These are phyloP conservation scores for Tetrapisispora taiwanensis DNA, from an alignment of 805 yeast species.

Conservation along the genomic window DNA sequence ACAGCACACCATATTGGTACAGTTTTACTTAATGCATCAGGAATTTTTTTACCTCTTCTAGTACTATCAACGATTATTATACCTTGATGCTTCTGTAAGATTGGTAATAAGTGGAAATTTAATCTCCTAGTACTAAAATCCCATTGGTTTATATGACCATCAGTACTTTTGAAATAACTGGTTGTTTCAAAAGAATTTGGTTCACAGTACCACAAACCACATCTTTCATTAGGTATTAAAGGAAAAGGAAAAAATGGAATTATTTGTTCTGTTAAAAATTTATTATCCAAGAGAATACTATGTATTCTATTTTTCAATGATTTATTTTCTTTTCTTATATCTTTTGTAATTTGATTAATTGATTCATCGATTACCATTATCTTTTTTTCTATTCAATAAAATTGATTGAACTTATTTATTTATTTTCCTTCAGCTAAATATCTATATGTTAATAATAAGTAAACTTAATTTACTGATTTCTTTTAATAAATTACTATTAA, in stretches of 20 bases:
- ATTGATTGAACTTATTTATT: too few species aligned
- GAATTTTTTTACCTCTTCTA: conserved; percentile 71
- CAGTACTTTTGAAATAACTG: conserved; percentile 81
- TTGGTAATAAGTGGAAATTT: conserved; percentile 58
- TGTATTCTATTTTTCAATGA: conserved; percentile 52
- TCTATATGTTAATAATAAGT: too few species aligned
- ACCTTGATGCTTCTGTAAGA: conserved; percentile 37
- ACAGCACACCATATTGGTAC: conserved; percentile 90
- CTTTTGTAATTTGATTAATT: conserved; percentile 27
- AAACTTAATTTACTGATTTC: too few species aligned
- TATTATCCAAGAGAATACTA: conserved; percentile 57
- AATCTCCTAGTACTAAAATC: conserved; percentile 61
- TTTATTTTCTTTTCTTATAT: conserved; percentile 40
- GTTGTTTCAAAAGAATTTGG: conserved; percentile 35
- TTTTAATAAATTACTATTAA: too few species aligned
- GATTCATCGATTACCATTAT: not conserved
- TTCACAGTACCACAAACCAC: conserved; percentile 77
- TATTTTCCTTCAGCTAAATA: too few species aligned
- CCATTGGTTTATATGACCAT: conserved; percentile 83
- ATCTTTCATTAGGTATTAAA: conserved; percentile 65
- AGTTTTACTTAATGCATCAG: conserved; percentile 81
- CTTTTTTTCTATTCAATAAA: not conserved
- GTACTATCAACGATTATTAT: conserved; percentile 71
- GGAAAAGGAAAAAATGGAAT: conserved; percentile 35
- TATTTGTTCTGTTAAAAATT: conserved; percentile 34